Evolutionary conservation across 768 basidiomycete genomes (phyloP).

Genomic region (Boletus patriciae): DNA sequence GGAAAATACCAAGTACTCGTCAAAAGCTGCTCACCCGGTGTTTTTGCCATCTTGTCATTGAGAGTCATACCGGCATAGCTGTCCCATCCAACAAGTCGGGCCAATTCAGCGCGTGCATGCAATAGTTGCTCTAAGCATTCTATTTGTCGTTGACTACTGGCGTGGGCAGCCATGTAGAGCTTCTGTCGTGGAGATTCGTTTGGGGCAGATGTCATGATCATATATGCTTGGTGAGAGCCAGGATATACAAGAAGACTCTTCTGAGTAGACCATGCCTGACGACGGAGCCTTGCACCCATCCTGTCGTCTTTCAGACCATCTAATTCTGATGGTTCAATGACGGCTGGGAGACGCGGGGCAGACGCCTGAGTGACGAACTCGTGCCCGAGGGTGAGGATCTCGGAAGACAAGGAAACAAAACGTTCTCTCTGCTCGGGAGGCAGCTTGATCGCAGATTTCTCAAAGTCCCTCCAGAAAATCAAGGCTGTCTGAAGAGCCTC

Average conservation of each 20-base stretch:
- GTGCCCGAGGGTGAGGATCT: constrained; percentile 84
- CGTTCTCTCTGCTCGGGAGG: constrained; percentile 71
- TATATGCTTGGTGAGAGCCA: constrained; percentile 85
- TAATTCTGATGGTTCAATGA: constrained; percentile 68
- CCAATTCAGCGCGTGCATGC: constrained; percentile 75
- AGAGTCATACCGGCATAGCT: constrained; percentile 88
- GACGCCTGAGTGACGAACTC: constrained; percentile 74
- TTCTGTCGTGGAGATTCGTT: constrained; percentile 78
- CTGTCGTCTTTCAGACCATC: constrained; percentile 73
- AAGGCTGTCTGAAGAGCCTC: constrained; percentile 86
- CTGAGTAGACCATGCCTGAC: constrained; percentile 75
- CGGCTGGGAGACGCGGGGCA: constrained; percentile 61
- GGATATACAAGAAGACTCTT: constrained; percentile 80
- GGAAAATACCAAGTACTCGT: background rate
- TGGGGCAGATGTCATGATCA: constrained; percentile 89
- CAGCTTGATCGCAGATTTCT: constrained; percentile 93
- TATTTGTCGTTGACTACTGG: constrained; percentile 73
- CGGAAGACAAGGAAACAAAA: constrained; percentile 88
- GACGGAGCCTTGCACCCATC: constrained; percentile 69
- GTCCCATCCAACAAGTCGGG: constrained; percentile 77
- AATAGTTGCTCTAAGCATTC: constrained; percentile 75
- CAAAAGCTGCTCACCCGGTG: constrained; percentile 60
- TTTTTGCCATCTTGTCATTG: constrained; percentile 96
- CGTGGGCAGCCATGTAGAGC: constrained; percentile 81
- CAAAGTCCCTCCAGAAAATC: constrained; percentile 96